phyloP scores from a whole-genome alignment of 352 stramenopile species.

The Globisporangium radiosum region DNA sequence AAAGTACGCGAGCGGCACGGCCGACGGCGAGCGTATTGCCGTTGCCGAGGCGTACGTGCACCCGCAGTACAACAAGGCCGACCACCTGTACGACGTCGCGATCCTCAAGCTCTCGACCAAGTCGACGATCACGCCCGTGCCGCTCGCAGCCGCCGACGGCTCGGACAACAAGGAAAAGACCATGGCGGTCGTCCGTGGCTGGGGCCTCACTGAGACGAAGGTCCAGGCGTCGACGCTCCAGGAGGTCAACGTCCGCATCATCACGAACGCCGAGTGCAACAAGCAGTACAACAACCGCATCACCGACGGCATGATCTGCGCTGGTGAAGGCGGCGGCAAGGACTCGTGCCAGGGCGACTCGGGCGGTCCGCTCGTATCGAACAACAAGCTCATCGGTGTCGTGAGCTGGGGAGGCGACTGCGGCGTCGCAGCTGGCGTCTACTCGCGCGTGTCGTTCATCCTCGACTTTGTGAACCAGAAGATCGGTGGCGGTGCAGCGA shows the following conservation, averaged over 20 bases:
- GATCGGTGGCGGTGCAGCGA: slow-evolving; percentile 21
- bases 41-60: slow-evolving; percentile 38
- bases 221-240: slow-evolving; percentile 31
- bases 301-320: slow-evolving; percentile 56
- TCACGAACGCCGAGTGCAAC: slow-evolving; percentile 53
- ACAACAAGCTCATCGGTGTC: slow-evolving; percentile 46
- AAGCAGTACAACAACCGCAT: slow-evolving; percentile 50
- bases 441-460: slow-evolving; percentile 42
- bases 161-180: slow-evolving; percentile 43
- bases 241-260: slow-evolving; percentile 50
- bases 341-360: slow-evolving; percentile 69
- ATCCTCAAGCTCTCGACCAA: slow-evolving; percentile 51
- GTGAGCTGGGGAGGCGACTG: slow-evolving; percentile 63
- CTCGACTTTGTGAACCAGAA: slow-evolving; percentile 54
- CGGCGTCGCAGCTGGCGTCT: slow-evolving; percentile 46
- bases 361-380: slow-evolving; percentile 46
- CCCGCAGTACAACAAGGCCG: slow-evolving; percentile 44
- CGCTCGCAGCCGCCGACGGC: slow-evolving; percentile 29
- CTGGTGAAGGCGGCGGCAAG: slow-evolving; percentile 36
- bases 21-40: slow-evolving; percentile 41
- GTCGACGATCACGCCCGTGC: slow-evolving; percentile 23
- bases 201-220: slow-evolving; percentile 48
- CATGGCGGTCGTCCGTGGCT: slow-evolving; percentile 48
- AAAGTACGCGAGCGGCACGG: slow-evolving; percentile 27
- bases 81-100: slow-evolving; percentile 47